Conservation (phyloP, 2,329 filamentous ascomycete species). For the Pyrenophora teres region DNA sequence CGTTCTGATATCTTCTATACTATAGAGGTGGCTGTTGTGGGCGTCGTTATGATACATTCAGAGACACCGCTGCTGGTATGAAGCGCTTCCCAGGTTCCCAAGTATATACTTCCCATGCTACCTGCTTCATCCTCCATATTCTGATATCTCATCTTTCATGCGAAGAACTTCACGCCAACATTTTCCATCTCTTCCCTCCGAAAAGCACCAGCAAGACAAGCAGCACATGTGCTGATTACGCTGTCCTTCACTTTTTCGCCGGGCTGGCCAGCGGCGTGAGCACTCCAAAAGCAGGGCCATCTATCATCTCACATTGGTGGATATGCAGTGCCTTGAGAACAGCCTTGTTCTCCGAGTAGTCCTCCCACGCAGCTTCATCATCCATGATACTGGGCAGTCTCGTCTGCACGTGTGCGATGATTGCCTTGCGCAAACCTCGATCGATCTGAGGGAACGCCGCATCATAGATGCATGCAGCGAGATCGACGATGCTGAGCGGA, state of each 20-base stretch:
- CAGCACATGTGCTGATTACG: neutral
- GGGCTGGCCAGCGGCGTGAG: neutral
- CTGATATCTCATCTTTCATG: no score
- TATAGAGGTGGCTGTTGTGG: no score
- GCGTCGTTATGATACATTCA: no score
- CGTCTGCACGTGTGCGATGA: constrained; percentile 14
- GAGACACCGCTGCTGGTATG: no score
- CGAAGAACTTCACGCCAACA: no score
- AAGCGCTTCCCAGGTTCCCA: no score
- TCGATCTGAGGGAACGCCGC: constrained; percentile 17
- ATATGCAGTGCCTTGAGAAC: constrained; percentile 18
- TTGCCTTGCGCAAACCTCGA: constrained; percentile 20
- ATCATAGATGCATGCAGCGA: constrained; percentile 17
- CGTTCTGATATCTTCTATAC: no score
- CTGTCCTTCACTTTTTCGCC: neutral
- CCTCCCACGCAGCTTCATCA: constrained; percentile 16
- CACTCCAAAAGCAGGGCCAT: neutral
- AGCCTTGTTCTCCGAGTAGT: constrained; percentile 14
- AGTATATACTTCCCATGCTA: no score
- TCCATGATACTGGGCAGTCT: constrained; percentile 16
- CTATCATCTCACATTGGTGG: constrained; percentile 7
- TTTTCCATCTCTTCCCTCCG: no score
- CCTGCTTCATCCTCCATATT: no score
- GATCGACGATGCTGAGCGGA: constrained; percentile 16
- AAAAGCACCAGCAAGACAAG: no score